These are phyloP conservation scores for Calocera viscosa DNA, from an alignment of 768 basidiomycete species.

Conservation along the genomic window DNA sequence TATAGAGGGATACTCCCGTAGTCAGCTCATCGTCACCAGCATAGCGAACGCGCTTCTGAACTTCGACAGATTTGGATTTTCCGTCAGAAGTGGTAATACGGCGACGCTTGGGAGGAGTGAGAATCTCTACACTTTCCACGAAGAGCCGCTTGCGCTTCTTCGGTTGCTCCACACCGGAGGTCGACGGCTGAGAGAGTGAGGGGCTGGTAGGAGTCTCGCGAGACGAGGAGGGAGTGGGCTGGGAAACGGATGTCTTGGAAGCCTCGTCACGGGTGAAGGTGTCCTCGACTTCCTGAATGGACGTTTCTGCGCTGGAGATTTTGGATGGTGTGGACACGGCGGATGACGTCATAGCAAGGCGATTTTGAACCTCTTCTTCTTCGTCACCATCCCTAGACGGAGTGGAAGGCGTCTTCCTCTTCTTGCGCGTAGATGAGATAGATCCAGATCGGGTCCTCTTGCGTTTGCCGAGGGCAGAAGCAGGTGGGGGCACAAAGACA, in stretches of 20 bases:
- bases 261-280: not conserved
- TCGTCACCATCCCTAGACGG: not conserved
- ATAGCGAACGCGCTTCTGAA: too few species aligned
- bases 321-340: not conserved
- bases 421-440: not conserved
- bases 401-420: not conserved
- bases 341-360: not conserved
- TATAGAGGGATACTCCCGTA: not conserved
- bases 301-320: not conserved
- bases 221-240: not conserved
- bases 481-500: not conserved
- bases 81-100: too few species aligned
- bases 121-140: not conserved
- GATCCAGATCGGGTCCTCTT: not conserved
- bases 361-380: not conserved
- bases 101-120: not conserved
- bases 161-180: not conserved
- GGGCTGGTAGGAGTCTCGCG: not conserved
- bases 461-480: not conserved
- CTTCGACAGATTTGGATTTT: too few species aligned
- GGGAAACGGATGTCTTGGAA: not conserved
- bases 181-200: not conserved
- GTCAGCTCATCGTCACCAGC: too few species aligned
- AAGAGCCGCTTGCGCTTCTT: not conserved
- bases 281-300: not conserved